Evolutionary conservation across 1,284 basidiomycete genomes (phyloP).

Genomic region (Cryptococcus sp.): DNA sequence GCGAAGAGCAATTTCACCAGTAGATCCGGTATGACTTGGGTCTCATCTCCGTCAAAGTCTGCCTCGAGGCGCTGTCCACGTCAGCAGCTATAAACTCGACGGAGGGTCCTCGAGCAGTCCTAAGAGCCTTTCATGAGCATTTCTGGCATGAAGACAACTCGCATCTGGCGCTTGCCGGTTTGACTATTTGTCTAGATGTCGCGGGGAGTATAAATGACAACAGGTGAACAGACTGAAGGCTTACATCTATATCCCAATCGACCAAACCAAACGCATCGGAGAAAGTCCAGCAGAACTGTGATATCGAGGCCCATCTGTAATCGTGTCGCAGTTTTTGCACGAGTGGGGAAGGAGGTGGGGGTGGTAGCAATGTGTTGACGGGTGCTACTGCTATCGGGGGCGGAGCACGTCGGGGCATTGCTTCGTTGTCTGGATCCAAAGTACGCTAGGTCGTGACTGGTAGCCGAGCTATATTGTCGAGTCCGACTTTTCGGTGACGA

Average conservation of each 20-base stretch:
- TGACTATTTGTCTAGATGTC: no score
- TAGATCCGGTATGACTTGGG: slow-evolving; percentile 48
- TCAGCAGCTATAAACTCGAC: background rate
- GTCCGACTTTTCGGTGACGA: no score
- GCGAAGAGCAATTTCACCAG: slow-evolving; percentile 51
- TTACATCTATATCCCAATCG: slow-evolving; percentile 47
- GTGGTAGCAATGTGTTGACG: slow-evolving; percentile 22
- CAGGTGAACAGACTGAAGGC: no score
- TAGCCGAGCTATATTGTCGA: no score
- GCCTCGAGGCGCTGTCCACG: slow-evolving; percentile 49
- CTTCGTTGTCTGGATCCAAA: no score
- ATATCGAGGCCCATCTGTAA: slow-evolving; percentile 47
- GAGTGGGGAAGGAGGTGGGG: slow-evolving; percentile 42
- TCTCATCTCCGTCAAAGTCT: slow-evolving; percentile 51
- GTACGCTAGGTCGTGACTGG: no score
- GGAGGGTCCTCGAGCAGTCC: no score
- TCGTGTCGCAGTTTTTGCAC: slow-evolving; percentile 41
- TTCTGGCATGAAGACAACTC: no score
- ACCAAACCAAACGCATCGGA: slow-evolving; percentile 42
- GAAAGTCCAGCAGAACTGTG: slow-evolving; percentile 46
- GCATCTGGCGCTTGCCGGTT: no score
- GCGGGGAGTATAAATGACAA: no score
- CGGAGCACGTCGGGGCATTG: slow-evolving; percentile 31
- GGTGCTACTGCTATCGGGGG: slow-evolving; percentile 21
- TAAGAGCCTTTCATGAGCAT: no score